A percentile compares a stretch with the other conserved stretches of the same genome.
Evolutionary conservation across 495 filamentous ascomycete species (phyloP).

Genomic region (Pseudotulostoma volvatum): DNA sequence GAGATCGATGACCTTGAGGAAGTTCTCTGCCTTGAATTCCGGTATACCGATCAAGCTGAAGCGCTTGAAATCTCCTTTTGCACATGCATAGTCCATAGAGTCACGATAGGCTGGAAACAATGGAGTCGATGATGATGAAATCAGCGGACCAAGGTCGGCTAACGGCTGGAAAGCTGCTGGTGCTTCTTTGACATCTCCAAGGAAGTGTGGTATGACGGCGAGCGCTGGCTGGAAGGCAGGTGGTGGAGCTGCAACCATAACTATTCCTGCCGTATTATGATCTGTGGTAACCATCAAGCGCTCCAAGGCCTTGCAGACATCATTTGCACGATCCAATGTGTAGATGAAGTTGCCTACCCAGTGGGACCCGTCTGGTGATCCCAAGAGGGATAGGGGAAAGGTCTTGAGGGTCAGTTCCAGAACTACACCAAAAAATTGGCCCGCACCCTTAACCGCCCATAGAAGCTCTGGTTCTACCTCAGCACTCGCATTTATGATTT

Average conservation of each 20-base stretch:
- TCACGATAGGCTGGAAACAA: slow-evolving; percentile 10
- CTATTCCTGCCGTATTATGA: slow-evolving; percentile 11
- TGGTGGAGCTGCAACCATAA: slow-evolving; percentile 12
- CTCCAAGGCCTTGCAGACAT: slow-evolving; percentile 9
- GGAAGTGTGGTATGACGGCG: slow-evolving; percentile 4
- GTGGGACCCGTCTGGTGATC: slow-evolving; percentile 6
- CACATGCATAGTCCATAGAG: slow-evolving; percentile 4
- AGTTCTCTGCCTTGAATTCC: slow-evolving; percentile 6
- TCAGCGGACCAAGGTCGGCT: slow-evolving; percentile 7
- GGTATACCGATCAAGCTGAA: slow-evolving; percentile 8
- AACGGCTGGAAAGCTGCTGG: slow-evolving; percentile 6
- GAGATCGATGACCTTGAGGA: slow-evolving; percentile 6
- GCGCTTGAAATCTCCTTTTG: slow-evolving; percentile 10
- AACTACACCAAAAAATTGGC: slow-evolving; percentile 30
- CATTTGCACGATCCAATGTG: slow-evolving; percentile 8
- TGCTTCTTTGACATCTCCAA: slow-evolving; percentile 6
- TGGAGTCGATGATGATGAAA: slow-evolving; percentile 5
- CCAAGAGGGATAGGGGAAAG: slow-evolving; percentile 7
- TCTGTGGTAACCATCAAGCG: slow-evolving; percentile 7
- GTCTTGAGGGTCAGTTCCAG: slow-evolving; percentile 15
- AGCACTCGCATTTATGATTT: slow-evolving; percentile 12
- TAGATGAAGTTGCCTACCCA: slow-evolving; percentile 14
- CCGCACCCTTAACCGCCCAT: slow-evolving; percentile 24
- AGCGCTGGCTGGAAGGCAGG: slow-evolving; percentile 6
- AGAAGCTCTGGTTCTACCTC: slow-evolving; percentile 19